Evolutionary conservation across 371 early-diverging fungal genomes (phyloP).

Genomic region (Sporodiniella umbellata): DNA sequence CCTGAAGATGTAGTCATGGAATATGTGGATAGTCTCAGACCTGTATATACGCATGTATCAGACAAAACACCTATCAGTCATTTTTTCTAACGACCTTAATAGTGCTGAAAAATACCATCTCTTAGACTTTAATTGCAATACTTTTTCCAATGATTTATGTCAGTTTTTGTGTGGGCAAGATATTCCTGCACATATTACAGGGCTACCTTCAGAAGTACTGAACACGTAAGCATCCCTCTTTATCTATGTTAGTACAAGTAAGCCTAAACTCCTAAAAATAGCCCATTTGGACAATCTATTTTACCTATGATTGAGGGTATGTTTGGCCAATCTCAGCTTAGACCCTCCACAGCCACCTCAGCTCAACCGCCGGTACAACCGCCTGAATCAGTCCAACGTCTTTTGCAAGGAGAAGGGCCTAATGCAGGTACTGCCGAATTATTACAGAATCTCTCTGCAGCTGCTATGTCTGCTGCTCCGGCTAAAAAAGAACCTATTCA

Average conservation of each 20-base stretch:
- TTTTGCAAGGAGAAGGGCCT: neutral
- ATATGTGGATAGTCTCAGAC: slow-evolving; percentile 67
- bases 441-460: slow-evolving; percentile 34
- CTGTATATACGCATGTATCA: slow-evolving; percentile 55
- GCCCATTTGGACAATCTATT: slow-evolving; percentile 75
- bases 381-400: slow-evolving; percentile 3
- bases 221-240: slow-evolving; percentile 49
- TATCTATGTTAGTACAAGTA: neutral
- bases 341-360: slow-evolving; percentile 7
- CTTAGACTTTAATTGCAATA: slow-evolving; percentile 89
- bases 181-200: slow-evolving; percentile 76
- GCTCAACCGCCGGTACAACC: slow-evolving; percentile 2
- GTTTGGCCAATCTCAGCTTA: slow-evolving; percentile 61
- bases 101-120: slow-evolving; percentile 83
- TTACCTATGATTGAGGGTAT: slow-evolving; percentile 78
- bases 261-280: slow-evolving; percentile 12
- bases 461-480: slow-evolving; percentile 40
- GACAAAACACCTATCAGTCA: neutral
- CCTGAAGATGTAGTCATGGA: slow-evolving; percentile 79
- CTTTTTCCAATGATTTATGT: slow-evolving; percentile 72
- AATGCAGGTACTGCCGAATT: slow-evolving; percentile 11
- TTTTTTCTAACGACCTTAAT: neutral
- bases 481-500: slow-evolving; percentile 18
- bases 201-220: slow-evolving; percentile 66
- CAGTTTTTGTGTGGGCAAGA: slow-evolving; percentile 74